Evolutionary conservation across 495 filamentous ascomycete genomes (phyloP), one percentile per base, ranked within the genome.

Genomic region (Platismatia glauca): DNA sequence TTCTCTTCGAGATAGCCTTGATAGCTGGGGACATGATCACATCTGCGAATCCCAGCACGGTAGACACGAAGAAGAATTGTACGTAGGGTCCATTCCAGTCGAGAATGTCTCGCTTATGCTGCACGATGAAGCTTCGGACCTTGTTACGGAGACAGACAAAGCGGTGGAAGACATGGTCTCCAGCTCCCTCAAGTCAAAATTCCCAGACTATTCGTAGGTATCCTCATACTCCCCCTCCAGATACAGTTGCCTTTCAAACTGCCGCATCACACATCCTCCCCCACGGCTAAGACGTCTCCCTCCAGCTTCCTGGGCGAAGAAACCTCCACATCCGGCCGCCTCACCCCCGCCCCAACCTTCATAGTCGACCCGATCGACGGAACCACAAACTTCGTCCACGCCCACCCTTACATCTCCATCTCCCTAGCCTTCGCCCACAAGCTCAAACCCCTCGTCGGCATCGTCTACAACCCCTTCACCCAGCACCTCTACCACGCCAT

Each of bases 1-100:
- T 83, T 41, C 81, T 97, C 43, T 76, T 95, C 64, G 73, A 76
- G 58, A 72, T 97, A 53, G 92, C 93, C 68, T 75, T 81, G 58
- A 80, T 86, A 69, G 93, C 92, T 38, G 93, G 92, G 37, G 78
- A 84, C 24, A 95, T 89, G 81, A 95, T 96, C 68, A 79, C 83
- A 52, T 78, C 80, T 59, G 91, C 91, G 59, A 83, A 88, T 58
- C 90, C 90, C 0, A 81, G 78, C 35, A 79, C 75, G 38, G 79
- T 82, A 20, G 89, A 83, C 31, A 85, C 84, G 11, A 97, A 96
- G 74, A 86, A 92, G 77, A 96, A 96, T 71, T 92, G 90, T 94
- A 73, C 66, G 75, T 62, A 31, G 31, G 16, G 24, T 31, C n/a
- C 11, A 22, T 55, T 9, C 24, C 22, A 29, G 0, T 50, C 6